These are phyloP conservation scores for Phoma sp. DNA, from an alignment of 2,329 filamentous ascomycete genomes.

Conservation along the genomic window DNA sequence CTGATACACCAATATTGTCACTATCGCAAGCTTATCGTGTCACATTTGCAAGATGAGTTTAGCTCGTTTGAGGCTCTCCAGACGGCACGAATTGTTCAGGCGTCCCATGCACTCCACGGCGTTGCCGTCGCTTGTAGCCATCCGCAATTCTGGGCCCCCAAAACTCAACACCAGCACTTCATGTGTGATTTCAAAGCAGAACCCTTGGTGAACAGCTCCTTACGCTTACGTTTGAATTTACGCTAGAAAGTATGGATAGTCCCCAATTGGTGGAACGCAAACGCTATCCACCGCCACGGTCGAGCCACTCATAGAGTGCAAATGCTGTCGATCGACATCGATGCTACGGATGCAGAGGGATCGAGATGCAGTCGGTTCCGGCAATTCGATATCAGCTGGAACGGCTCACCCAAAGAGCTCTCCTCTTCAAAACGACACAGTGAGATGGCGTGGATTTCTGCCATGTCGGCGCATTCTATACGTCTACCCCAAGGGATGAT, in stretches of 20 bases:
- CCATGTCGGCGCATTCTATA: constrained; percentile 3
- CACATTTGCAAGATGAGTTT: too few relatives aligned
- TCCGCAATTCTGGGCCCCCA: background rate
- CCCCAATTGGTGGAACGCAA: constrained; percentile 11
- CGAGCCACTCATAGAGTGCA: constrained; percentile 9
- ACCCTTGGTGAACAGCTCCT: constrained; percentile 7
- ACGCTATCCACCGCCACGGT: constrained; percentile 4
- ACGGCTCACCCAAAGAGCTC: background rate
- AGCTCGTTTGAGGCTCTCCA: too few relatives aligned
- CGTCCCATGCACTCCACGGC: background rate
- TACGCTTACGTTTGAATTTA: background rate
- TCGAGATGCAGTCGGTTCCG: constrained; percentile 15
- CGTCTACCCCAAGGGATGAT: constrained; percentile 12
- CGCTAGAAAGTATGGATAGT: constrained; percentile 7
- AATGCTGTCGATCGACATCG: constrained; percentile 14
- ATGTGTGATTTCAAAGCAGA: constrained; percentile 16
- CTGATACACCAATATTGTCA: too few relatives aligned
- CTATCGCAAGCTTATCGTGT: too few relatives aligned
- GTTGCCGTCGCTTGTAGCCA: background rate
- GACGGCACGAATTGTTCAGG: too few relatives aligned
- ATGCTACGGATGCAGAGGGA: constrained; percentile 6
- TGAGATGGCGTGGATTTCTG: background rate
- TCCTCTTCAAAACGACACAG: background rate
- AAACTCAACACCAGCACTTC: constrained; percentile 3
- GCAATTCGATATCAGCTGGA: constrained; percentile 4